phyloP scores from a whole-genome alignment of 257 asterid species.

The Nicotiana tabacum region DNA sequence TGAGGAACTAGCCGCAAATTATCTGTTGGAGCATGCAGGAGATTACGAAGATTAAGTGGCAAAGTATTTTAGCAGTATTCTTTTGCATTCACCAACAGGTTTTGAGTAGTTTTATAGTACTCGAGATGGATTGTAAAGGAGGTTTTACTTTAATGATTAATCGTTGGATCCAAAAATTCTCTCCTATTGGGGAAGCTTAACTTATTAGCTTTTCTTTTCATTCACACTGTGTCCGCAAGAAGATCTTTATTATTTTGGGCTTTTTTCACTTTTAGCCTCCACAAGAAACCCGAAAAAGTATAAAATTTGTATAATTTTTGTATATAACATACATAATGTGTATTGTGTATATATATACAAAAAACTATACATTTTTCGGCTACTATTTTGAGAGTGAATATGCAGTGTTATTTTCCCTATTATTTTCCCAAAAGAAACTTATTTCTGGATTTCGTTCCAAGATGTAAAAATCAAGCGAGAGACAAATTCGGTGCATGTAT shows the following conservation, averaged over 20 bases:
- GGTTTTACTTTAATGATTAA: not conserved
- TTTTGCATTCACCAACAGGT: constrained; percentile 4
- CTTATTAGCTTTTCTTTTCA: not conserved
- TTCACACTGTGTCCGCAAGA: too few relatives aligned
- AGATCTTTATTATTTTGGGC: too few relatives aligned
- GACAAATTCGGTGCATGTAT: not conserved
- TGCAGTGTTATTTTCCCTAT: too few relatives aligned
- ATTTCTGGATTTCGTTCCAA: not conserved
- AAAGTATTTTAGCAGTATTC: not conserved
- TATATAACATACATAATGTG: too few relatives aligned
- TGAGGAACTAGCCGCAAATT: constrained; percentile 85
- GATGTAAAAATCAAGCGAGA: too few relatives aligned
- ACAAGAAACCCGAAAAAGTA: too few relatives aligned
- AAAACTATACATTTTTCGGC: too few relatives aligned
- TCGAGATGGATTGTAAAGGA: constrained; percentile 6
- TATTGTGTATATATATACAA: too few relatives aligned
- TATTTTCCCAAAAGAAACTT: not conserved
- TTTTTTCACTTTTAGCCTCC: too few relatives aligned
- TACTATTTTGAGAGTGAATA: too few relatives aligned
- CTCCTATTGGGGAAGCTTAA: constrained; percentile 6
- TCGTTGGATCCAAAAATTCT: not conserved
- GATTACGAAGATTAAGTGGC: constrained; percentile 62
- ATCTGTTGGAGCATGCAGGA: constrained; percentile 75
- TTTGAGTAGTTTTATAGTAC: not conserved
- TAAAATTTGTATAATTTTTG: too few relatives aligned